These are phyloP conservation scores for Amyloporia xantha DNA, from an alignment of 768 basidiomycete genomes.

Conservation along the genomic window DNA sequence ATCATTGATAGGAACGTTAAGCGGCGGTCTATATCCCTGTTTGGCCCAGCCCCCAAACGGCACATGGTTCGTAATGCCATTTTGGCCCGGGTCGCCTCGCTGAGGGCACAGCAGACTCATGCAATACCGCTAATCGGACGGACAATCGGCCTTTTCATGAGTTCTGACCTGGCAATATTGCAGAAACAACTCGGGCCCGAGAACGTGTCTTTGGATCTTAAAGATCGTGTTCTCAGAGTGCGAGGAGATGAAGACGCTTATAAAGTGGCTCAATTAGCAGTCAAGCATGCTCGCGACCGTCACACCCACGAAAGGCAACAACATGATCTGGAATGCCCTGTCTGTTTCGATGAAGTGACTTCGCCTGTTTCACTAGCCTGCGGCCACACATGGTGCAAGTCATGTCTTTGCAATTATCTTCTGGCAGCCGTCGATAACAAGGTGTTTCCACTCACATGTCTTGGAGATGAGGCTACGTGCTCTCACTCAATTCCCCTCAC, in stretches of 20 bases:
- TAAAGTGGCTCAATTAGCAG: constrained; percentile 35
- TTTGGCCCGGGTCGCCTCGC: constrained; percentile 36
- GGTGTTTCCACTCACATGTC: constrained; percentile 65
- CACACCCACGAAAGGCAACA: constrained; percentile 15
- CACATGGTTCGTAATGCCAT: constrained; percentile 37
- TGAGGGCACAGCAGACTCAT: constrained; percentile 37
- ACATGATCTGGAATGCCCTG: constrained; percentile 43
- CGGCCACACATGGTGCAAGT: constrained; percentile 62
- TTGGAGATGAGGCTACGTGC: constrained; percentile 61
- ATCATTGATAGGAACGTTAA: constrained; percentile 35
- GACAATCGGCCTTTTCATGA: constrained; percentile 40
- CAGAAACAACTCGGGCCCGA: constrained; percentile 48
- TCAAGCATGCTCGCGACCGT: constrained; percentile 26
- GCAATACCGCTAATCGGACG: constrained; percentile 41
- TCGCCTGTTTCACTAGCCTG: constrained; percentile 51
- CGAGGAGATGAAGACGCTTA: constrained; percentile 48
- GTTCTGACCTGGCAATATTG: constrained; percentile 38
- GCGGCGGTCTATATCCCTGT: constrained; percentile 44
- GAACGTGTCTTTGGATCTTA: constrained; percentile 46
- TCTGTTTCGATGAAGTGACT: constrained; percentile 56
- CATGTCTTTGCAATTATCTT: constrained; percentile 56
- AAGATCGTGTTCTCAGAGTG: constrained; percentile 37
- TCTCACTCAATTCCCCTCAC: constrained; percentile 46
- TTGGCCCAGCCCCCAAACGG: constrained; percentile 42
- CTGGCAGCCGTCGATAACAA: constrained; percentile 48